phyloP scores from a whole-genome alignment of 345 rosid genomes.

The Xanthoceras sorbifolium region DNA sequence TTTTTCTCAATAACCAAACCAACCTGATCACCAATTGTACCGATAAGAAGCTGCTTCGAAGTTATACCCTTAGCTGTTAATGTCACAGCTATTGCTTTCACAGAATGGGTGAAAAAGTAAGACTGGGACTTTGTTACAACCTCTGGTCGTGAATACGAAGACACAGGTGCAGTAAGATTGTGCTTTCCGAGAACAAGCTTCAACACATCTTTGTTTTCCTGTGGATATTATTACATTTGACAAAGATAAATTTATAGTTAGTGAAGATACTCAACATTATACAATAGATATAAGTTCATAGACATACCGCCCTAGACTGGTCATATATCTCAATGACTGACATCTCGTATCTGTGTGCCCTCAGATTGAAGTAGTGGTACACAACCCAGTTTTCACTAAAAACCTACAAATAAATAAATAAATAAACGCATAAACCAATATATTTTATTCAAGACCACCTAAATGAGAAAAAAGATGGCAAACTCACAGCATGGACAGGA shows the following conservation, averaged over 20 bases:
- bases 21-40: conserved; percentile 90
- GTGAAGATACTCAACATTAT: not conserved
- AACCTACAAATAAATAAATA: conserved; percentile 52
- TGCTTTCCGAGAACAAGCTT: conserved; percentile 95
- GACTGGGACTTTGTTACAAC: conserved; percentile 90
- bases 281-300: not conserved
- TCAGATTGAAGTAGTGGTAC: conserved; percentile 95
- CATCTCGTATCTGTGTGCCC: conserved; percentile 97
- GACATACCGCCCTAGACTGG: conserved; percentile 93
- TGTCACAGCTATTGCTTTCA: conserved; percentile 85
- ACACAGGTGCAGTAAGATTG: conserved; percentile 80
- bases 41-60: conserved; percentile 97
- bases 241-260: conserved; percentile 18
- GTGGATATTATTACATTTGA: conserved; percentile 31
- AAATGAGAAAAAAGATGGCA: conserved; percentile 19
- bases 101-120: conserved; percentile 86
- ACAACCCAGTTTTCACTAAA: conserved; percentile 98
- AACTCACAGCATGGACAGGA: conserved; percentile 89
- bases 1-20: conserved; percentile 18
- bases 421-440: conserved; percentile 25
- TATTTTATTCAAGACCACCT: conserved; percentile 10
- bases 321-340: conserved; percentile 93
- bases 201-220: conserved; percentile 97
- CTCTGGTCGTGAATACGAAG: conserved; percentile 87
- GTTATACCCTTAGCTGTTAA: conserved; percentile 96